Evolutionary conservation across 1,139 yeast genomes (phyloP).

Genomic region (Pneumocystis sp.): DNA sequence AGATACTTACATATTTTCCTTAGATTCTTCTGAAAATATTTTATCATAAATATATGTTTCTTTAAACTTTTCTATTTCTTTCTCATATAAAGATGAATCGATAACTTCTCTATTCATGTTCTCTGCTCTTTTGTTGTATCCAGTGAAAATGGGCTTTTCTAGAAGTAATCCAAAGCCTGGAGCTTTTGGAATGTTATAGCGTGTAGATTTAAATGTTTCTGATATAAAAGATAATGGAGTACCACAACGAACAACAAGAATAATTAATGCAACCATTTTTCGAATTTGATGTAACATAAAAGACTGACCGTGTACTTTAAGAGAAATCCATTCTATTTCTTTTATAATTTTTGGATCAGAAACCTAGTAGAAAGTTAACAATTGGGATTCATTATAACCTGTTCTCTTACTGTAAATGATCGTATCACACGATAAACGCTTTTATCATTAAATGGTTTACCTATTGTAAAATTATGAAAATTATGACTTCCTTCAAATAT

Average conservation of each 20-base stretch:
- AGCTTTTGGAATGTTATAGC: slow-evolving; percentile 87
- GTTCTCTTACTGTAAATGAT: slow-evolving; percentile 34
- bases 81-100: slow-evolving; percentile 49
- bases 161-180: slow-evolving; percentile 86
- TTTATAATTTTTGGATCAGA: slow-evolving; percentile 88
- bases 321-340: slow-evolving; percentile 90
- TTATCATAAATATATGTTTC: slow-evolving; percentile 80
- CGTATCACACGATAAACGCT: slow-evolving; percentile 76
- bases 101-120: slow-evolving; percentile 22
- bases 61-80: slow-evolving; percentile 73
- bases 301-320: slow-evolving; percentile 94
- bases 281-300: slow-evolving; percentile 97
- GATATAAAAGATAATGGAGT: slow-evolving; percentile 60
- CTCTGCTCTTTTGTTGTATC: slow-evolving; percentile 44
- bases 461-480: slow-evolving; percentile 88
- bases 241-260: slow-evolving; percentile 70
- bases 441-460: slow-evolving; percentile 74
- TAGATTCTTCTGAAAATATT: slow-evolving; percentile 74
- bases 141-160: slow-evolving; percentile 84
- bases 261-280: slow-evolving; percentile 95
- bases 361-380: slow-evolving; percentile 18
- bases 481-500: slow-evolving; percentile 79
- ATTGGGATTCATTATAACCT: neutral
- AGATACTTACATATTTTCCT: slow-evolving; percentile 40
- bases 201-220: slow-evolving; percentile 62